Evolutionary conservation across 106 monocot genomes (phyloP).

Genomic region (Ottelia alismoides): DNA sequence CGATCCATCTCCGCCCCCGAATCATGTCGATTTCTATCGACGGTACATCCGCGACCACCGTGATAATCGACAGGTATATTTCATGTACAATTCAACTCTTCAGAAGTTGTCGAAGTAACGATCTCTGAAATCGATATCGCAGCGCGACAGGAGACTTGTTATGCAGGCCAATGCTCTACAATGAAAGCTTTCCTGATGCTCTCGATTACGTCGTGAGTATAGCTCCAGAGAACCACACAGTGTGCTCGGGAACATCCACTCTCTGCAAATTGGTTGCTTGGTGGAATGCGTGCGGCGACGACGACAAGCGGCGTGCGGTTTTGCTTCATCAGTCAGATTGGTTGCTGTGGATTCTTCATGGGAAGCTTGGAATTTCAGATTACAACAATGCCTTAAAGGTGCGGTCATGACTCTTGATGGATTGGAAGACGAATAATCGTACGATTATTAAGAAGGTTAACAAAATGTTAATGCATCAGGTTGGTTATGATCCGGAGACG

Average conservation of each 20-base stretch:
- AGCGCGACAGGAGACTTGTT: slow-evolving; percentile 47
- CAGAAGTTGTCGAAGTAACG: neutral
- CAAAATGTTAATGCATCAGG: slow-evolving; percentile 1
- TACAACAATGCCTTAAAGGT: slow-evolving; percentile 91
- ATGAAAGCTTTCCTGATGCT: slow-evolving; percentile 69
- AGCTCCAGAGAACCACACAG: slow-evolving; percentile 85
- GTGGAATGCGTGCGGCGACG: slow-evolving; percentile 45
- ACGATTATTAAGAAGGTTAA: neutral
- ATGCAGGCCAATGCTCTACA: slow-evolving; percentile 63
- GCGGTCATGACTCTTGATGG: neutral
- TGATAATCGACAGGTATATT: slow-evolving; percentile 58
- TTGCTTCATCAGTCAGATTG: slow-evolving; percentile 85
- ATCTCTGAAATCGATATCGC: neutral
- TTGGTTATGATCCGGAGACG: slow-evolving; percentile 65
- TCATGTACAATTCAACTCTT: neutral
- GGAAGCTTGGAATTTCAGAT: slow-evolving; percentile 58
- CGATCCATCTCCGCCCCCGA: slow-evolving; percentile 19
- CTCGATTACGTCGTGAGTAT: slow-evolving; percentile 43
- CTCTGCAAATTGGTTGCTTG: slow-evolving; percentile 76
- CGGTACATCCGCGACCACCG: slow-evolving; percentile 75
- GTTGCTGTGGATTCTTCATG: slow-evolving; percentile 83
- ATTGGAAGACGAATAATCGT: neutral
- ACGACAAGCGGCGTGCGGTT: slow-evolving; percentile 27
- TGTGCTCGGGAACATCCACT: slow-evolving; percentile 71
- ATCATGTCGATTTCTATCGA: slow-evolving; percentile 75